Base-by-base conservation (phyloP, 108 stramenopile species). In the Fistulifera solaris region DNA sequence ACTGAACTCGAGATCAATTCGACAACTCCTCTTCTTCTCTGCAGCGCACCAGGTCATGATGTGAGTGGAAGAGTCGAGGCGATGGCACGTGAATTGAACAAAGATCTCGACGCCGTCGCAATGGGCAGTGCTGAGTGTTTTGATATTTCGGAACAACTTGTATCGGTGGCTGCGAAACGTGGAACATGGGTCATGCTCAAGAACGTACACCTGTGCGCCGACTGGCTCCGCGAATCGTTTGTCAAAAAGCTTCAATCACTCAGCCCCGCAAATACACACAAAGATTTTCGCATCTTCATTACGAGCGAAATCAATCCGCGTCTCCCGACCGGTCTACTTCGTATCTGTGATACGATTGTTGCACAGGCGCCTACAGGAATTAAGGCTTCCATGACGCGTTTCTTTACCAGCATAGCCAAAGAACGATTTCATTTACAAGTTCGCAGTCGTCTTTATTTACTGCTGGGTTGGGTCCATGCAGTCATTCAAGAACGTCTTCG, bases 131-230 rank as follows among this genome's bases (percentile, higher is more conserved):
- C 81, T 2, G 97, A 98, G 59, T 96, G 95, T 11, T 96, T 70
- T 41, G 80, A 63, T 23, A 83, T 72, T 24, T 96, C 97, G 17
- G 94, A 96, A 42, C 63, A 62, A n/a, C 61, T 85, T 16, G 61
- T 98, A 44, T 62, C 70, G 15, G 46, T 69, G 23, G 94, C 87
- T 6, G 63, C 83, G 0, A 90, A 93, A 53, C 52, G 73, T 52
- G 98, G 97, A 27, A 83, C 77, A 18, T 99, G 99, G 99, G 97
- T 99, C 5, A 76, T 99, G 75, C 71, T 99, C 41, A 90, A 96
- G 56, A 99, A 99, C 63, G 75, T 83, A 16, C 99, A 99, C 68
- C 66, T 99, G n/a, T 96, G 95, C 50, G 83, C 93, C 24, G 95
- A 94, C 46, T 99, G 96, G 97, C 73, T 99, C n/a, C 76, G 61